Evolutionary conservation across 345 rosid species (phyloP), one percentile per base, ranked within the genome.

Genomic region (Sisymbrium altissimum): DNA sequence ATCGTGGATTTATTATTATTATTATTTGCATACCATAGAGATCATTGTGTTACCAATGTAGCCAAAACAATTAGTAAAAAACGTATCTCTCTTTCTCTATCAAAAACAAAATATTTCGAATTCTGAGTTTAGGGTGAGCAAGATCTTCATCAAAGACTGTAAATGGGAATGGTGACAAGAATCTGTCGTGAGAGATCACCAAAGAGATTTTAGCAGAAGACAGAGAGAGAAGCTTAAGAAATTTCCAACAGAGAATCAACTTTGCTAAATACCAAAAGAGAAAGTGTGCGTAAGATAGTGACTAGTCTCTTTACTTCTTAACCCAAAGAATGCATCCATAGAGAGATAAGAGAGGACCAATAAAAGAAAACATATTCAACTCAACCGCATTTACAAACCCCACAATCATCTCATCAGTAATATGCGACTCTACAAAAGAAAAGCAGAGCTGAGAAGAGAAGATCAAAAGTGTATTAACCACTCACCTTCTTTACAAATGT

Each of bases 351-450:
- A 25, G 53, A 63, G 17, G 52, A 52, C 19, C 36, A 23, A 21
- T 49, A 32, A 36, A 36, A 56, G 15, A 65, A 18, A 56, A 23
- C 18, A 65, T 33, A 55, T 44, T 35, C 46, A 64, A 23, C 57
- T 64, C 72, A 66, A 27, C 25, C 29, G 67, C 79, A 75, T 59
- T 67, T 74, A 75, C 46, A 74, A 10, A 39, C 9, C 25, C 49
- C 66, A 55, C n/a, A 65, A 45, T 55, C 23, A 65, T 73, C 49
- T 59, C 73, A 75, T 59, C 54, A 49, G 68, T 66, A 75, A 59
- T 68, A 59, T 18, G 55, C 61, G 60, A 74, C 59, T 64, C 71
- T 66, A 74, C 44, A 66, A 58, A 66, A 35, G 52, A 19, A 61
- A 53, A 43, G 6, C 40, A 64, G 18, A 55, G 4, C 32, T 64